Evolutionary conservation across 768 basidiomycete genomes (phyloP), one percentile per base, ranked within the genome.

Genomic region (Tulasnella sp.): DNA sequence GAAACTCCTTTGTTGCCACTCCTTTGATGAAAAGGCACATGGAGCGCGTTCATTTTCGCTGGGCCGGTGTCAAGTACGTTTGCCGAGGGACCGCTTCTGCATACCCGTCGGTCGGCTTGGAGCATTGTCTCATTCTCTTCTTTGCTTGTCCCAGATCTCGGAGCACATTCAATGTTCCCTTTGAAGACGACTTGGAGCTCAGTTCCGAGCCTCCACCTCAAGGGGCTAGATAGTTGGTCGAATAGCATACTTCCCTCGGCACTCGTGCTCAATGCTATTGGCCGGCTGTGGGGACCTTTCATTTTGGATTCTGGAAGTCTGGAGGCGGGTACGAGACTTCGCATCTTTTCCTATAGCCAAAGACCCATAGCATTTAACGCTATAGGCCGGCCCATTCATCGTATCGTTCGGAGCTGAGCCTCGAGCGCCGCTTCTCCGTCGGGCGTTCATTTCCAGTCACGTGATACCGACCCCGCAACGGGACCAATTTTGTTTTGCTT

Each of bases 171-270:
- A 68, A 68, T 68, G 31, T 16, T n/a, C 56, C 56, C 56, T 58
- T 58, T 31, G 34, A 36, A 31, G 62, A 68, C 62, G 62, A 68
- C 34, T 68, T 68, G 62, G 62, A 34, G 62, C 62, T 68, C 62
- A 68, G 62, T 68, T 68, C 62, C 62, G 62, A 68, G 62, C 62
- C 62, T 68, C 62, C 62, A 68, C 62, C 62, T 68, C 62, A 34
- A 68, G 62, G 62, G 34, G 62, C 62, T 68, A 27, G 62, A 68
- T 24, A 36, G n/a, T 10, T 34, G 62, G 62, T 68, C 62, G 62
- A 68, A 68, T 68, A 68, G 62, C 62, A 19, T 68, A 36, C 62
- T 19, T 68, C 34, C 62, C 62, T 68, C 62, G 34, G 62, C 10
- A 34, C 62, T 68, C 16, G 62, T 16, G 62, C 31, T 68, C 31